Evolutionary conservation across 257 asterid species (phyloP).

Genomic region (Mitragyna speciosa): DNA sequence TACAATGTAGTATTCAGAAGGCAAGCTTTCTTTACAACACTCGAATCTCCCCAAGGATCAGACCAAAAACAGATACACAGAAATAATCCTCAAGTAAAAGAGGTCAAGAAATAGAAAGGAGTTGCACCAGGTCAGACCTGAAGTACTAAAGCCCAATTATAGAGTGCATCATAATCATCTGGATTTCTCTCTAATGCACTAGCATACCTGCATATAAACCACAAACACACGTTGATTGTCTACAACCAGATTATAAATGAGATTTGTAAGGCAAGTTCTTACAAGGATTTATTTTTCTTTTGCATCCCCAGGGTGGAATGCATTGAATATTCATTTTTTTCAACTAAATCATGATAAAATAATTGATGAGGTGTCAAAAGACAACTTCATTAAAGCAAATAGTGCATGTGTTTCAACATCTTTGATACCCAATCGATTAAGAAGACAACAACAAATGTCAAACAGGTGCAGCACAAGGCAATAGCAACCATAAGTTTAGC

Average conservation of each 20-base stretch:
- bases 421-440: neutral
- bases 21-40: neutral
- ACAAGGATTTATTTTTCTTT: neutral
- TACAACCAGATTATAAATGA: neutral
- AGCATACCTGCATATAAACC: constrained; percentile 69
- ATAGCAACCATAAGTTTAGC: neutral
- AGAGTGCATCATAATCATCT: constrained; percentile 91
- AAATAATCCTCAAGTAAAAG: constrained; percentile 12
- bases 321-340: neutral
- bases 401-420: neutral
- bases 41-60: neutral
- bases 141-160: constrained; percentile 98
- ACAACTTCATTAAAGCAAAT: neutral
- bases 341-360: neutral
- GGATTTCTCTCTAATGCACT: constrained; percentile 90
- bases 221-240: constrained; percentile 19
- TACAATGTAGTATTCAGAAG: constrained; percentile 9
- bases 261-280: neutral
- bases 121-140: constrained; percentile 56
- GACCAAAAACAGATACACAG: neutral
- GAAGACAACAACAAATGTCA: neutral
- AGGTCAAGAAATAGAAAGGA: neutral
- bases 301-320: neutral
- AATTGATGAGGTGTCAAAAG: neutral
- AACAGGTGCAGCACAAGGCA: neutral